Conservation (phyloP, 75 land plant species). For the Azolla pinnata region DNA sequence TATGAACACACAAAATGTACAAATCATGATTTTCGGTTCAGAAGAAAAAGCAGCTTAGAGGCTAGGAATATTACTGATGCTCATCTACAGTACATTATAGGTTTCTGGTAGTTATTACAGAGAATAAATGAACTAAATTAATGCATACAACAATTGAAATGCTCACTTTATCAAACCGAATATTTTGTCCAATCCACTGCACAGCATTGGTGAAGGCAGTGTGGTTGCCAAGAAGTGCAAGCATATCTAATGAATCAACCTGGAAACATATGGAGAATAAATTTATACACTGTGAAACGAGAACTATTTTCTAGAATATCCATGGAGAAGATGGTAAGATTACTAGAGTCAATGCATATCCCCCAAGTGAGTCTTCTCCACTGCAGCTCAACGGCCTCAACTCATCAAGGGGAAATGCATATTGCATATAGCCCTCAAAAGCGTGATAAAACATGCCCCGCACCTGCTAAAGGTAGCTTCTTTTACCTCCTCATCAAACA, state of each 20-base stretch:
- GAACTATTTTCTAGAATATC: no score
- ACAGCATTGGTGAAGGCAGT: conserved; percentile 57
- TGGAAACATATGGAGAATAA: conserved; percentile 13
- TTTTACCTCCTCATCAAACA: neutral
- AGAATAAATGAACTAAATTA: no score
- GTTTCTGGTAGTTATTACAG: no score
- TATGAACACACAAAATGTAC: conserved; percentile 16
- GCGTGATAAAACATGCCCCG: conserved; percentile 95
- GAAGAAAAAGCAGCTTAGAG: no score
- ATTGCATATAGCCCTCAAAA: conserved; percentile 85
- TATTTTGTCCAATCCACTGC: conserved; percentile 80
- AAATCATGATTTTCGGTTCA: neutral
- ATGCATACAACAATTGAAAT: neutral
- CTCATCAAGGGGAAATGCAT: conserved; percentile 95
- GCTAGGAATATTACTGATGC: no score
- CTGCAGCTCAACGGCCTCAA: conserved; percentile 74
- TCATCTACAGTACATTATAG: no score
- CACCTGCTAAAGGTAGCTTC: conserved; percentile 36
- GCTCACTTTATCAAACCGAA: conserved; percentile 81
- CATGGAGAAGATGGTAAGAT: neutral
- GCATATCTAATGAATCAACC: conserved; percentile 91
- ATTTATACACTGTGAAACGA: no score
- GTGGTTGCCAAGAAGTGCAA: conserved; percentile 79
- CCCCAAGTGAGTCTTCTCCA: conserved; percentile 91
- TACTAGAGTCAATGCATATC: conserved; percentile 92